phyloP scores from a whole-genome alignment of 2,329 filamentous ascomycete genomes.

The Apiospora hydei region DNA sequence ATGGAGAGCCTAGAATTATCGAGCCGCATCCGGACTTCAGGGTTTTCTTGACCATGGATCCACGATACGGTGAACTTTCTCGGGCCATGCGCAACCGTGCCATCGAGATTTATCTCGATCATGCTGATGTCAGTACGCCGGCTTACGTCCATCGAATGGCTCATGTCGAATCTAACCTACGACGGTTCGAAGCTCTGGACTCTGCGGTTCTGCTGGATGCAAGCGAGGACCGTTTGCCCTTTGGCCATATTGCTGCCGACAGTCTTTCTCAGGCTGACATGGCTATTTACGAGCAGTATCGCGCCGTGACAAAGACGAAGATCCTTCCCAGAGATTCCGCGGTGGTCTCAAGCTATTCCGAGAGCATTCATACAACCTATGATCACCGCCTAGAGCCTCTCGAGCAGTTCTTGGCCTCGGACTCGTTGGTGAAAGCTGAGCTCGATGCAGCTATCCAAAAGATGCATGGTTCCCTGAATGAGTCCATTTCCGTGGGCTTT shows the following conservation, averaged over 20 bases:
- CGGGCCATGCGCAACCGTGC: constrained; percentile 96
- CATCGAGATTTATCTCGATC: constrained; percentile 82
- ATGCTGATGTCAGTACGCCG: constrained; percentile 44
- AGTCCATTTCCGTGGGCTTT: neutral
- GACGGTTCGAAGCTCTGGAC: constrained; percentile 52
- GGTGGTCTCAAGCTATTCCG: neutral
- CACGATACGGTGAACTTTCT: constrained; percentile 90
- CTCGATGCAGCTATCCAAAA: constrained; percentile 6
- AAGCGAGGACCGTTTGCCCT: constrained; percentile 34
- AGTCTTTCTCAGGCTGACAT: constrained; percentile 57
- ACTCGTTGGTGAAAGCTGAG: neutral
- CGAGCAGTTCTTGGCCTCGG: constrained; percentile 11
- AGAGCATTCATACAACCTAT: neutral
- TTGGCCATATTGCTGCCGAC: constrained; percentile 50
- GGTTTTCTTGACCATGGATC: constrained; percentile 92
- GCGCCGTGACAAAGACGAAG: neutral
- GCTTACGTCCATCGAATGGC: constrained; percentile 50
- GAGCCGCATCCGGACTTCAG: constrained; percentile 86
- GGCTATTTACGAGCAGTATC: neutral
- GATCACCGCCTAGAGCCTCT: constrained; percentile 8
- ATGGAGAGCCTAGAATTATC: constrained; percentile 82
- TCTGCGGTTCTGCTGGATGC: constrained; percentile 42
- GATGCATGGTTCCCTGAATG: neutral
- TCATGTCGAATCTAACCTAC: constrained; percentile 57
- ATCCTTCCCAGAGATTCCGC: constrained; percentile 14